A percentile compares a stretch with the other conserved stretches of the same genome.
These are phyloP conservation scores for Xenoacremonium recifei DNA, from an alignment of 2,329 filamentous ascomycete species.

Conservation along the genomic window DNA sequence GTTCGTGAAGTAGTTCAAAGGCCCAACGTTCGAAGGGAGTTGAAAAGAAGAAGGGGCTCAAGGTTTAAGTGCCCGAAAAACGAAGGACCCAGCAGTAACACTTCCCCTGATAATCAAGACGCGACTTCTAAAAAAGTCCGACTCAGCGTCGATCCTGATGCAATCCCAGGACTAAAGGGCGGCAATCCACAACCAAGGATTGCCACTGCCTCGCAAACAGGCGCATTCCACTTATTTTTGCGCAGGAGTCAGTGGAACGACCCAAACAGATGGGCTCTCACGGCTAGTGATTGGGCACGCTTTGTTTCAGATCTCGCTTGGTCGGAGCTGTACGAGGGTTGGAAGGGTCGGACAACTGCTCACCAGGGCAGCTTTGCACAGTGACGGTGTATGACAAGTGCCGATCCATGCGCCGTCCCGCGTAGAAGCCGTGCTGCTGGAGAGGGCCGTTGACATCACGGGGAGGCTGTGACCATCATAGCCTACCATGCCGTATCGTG, in stretches of 20 bases:
- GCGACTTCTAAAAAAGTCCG: too few species aligned
- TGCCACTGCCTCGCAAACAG: neutral
- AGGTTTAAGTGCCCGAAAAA: neutral
- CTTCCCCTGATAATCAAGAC: too few species aligned
- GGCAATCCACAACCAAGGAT: slow-evolving; percentile 1
- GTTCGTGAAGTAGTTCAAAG: neutral
- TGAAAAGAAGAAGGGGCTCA: neutral
- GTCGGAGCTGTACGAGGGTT: neutral
- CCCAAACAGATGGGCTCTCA: neutral
- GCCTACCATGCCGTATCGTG: too few species aligned
- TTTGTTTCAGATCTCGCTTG: slow-evolving; percentile 1
- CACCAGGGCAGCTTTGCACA: neutral
- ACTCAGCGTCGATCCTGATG: slow-evolving; percentile 19
- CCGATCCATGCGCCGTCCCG: too few species aligned
- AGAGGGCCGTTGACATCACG: too few species aligned
- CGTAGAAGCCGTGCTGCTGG: too few species aligned
- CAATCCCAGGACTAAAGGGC: slow-evolving; percentile 8
- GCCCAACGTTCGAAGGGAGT: neutral
- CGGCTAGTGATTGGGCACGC: slow-evolving; percentile 3
- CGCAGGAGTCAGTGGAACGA: neutral
- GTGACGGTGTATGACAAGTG: too few species aligned
- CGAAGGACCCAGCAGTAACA: too few species aligned
- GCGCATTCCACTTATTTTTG: neutral
- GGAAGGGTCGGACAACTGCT: slow-evolving; percentile 4
- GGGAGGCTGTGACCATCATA: too few species aligned